Evolutionary conservation across 352 stramenopile genomes (phyloP).

Genomic region (Elongisporangium undulatum): DNA sequence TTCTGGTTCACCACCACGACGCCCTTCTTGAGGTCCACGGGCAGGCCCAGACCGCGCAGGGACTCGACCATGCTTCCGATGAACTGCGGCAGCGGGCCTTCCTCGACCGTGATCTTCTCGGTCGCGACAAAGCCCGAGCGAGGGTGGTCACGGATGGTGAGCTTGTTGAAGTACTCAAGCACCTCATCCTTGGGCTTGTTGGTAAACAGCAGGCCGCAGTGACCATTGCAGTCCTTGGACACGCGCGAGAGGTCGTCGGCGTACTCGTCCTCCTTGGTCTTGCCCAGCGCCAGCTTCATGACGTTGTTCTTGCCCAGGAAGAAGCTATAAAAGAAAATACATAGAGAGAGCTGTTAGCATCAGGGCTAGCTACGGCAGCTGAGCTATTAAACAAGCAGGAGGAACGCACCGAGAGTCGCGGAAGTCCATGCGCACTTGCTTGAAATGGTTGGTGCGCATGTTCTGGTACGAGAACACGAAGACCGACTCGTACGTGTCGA

Average conservation of each 20-base stretch:
- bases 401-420: slow-evolving; percentile 79
- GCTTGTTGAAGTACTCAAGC: slow-evolving; percentile 89
- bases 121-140: slow-evolving; percentile 91
- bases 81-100: slow-evolving; percentile 90
- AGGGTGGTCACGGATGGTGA: slow-evolving; percentile 92
- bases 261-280: slow-evolving; percentile 95
- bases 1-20: slow-evolving; percentile 90
- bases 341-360: slow-evolving; percentile 2
- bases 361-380: too few species aligned
- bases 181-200: slow-evolving; percentile 88
- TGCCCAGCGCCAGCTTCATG: slow-evolving; percentile 95
- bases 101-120: slow-evolving; percentile 84
- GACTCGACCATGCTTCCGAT: slow-evolving; percentile 96
- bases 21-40: slow-evolving; percentile 96
- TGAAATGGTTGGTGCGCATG: slow-evolving; percentile 98
- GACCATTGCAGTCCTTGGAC: slow-evolving; percentile 88
- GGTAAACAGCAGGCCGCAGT: slow-evolving; percentile 95
- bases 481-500: slow-evolving; percentile 91
- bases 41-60: slow-evolving; percentile 94
- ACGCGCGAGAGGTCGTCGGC: slow-evolving; percentile 93
- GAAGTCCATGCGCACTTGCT: slow-evolving; percentile 97
- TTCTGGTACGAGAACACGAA: slow-evolving; percentile 98
- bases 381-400: too few species aligned
- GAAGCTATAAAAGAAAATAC: slow-evolving; percentile 60
- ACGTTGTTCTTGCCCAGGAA: slow-evolving; percentile 99